Base-by-base conservation (phyloP, 2,329 filamentous ascomycete species). In the Nothophaeocryptopus gaeumannii region DNA sequence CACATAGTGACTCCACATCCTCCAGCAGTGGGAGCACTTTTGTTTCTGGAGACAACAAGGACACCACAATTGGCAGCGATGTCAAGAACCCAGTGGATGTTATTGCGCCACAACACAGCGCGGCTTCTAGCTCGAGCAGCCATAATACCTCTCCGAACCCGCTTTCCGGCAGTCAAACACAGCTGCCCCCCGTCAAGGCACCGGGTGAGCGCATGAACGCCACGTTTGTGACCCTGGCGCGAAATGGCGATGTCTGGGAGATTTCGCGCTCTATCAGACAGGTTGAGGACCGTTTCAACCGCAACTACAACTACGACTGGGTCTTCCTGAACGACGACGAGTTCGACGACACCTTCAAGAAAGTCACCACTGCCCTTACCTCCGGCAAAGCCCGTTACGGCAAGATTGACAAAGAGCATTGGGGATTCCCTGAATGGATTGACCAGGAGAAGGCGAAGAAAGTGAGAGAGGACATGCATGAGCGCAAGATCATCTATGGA, bases 211-310 rank as follows among this genome's bases (percentile, higher is more conserved):
- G 89, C 64, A 89, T 95, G 79, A 99, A 99, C 72, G 93, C 95
- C 43, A 99, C 93, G 9, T 99, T 99, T 66, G 90, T 99, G 45
- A 96, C 91, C 15, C 81, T 99, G 54, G 93, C 93, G 46, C 86
- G 93, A 64, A 99, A 99, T 74, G 80, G 77, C 48, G 93, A 99
- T 67, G 76, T 97, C 26, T 99, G 93, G 93, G 93, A 99, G 43
- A 96, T 99, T 67, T 88, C 90, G 55, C 84, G 89, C 65, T 96
- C 91, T 10, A 99, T 99, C 67, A 89, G 93, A 49, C 89, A 96
- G 67, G 84, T 99, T 49, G 93, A 99, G 74, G 93, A 99, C 72
- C 88, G 93, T 67, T 99, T 99, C 83, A 99, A 99, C 76, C 83
- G 84, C 65, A 88, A 92, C 64, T 97, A 88, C 77, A 85, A 95